Evolutionary conservation across 2,329 filamentous ascomycete genomes (phyloP), one percentile per base, ranked within the genome.

Genomic region (Bipolaris bicolor): DNA sequence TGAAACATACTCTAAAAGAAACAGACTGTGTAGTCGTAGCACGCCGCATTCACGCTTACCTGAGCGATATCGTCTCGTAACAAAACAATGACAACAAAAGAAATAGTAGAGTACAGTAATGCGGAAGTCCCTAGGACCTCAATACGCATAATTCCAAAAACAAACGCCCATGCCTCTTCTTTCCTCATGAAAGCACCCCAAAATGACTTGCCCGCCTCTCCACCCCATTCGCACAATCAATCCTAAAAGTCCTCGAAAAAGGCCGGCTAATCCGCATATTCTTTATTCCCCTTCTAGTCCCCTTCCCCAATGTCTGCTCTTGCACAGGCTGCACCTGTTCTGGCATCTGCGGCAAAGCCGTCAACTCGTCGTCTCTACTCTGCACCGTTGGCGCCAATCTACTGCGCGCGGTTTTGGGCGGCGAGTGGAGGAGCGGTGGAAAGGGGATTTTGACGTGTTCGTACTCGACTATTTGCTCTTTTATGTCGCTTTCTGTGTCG

Each of bases 381-480:
- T 54, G 16, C 9, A 48, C 22, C 7, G 60, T 52, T 11, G 61
- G 26, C 11, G 26, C 63, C 26, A 53, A 29, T 22, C 57, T 66
- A 13, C 55, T 62, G 6, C 53, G 57, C 15, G 46, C 10, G 22
- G 50, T 62, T 22, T 45, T 51, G 1, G 69, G 72, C 15, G 71
- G 61, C 3, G 70, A 62, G 31, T 67, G 66, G 0, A 74, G 62
- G 2, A 63, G 44, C 20, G 70, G 67, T 2, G 68, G 60, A 11
- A 49, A 34, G 2, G 67, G 65, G 1, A 69, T 49, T 7, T 63
- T 66, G 18, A 60, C 56, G 39, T 62, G 63, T 45, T 66, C 57
- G 18, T 72, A 58, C 34, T 70, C 67, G 3, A 74, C 56, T 0
- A 66, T 61, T 16, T 61, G 65, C 22, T 72, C 70, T 41, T 60